Evolutionary conservation across 768 basidiomycete species (phyloP).

Genomic region (Boletus pseudopeckii): DNA sequence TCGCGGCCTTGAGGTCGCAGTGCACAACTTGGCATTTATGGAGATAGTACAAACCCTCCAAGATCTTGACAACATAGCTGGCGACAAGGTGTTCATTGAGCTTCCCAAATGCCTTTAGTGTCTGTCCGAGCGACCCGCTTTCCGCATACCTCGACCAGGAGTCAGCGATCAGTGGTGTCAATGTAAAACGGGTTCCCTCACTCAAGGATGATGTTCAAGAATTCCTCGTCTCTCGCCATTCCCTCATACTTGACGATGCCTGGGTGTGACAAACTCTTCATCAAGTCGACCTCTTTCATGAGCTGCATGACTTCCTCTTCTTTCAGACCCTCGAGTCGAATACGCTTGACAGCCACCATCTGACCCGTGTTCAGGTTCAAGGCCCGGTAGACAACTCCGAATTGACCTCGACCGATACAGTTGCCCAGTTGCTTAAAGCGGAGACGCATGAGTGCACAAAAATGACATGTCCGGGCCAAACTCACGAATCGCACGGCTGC

Average conservation of each 20-base stretch:
- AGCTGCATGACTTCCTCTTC: slow-evolving; percentile 88
- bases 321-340: slow-evolving; percentile 83
- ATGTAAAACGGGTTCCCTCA: slow-evolving; percentile 37
- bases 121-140: slow-evolving; percentile 92
- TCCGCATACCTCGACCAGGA: slow-evolving; percentile 74
- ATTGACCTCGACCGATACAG: slow-evolving; percentile 95
- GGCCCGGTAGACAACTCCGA: slow-evolving; percentile 93
- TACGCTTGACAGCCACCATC: slow-evolving; percentile 99
- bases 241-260: slow-evolving; percentile 98
- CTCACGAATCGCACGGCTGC: slow-evolving; percentile 78
- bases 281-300: slow-evolving; percentile 91
- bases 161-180: slow-evolving; percentile 12
- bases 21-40: slow-evolving; percentile 90
- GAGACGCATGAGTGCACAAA: slow-evolving; percentile 9
- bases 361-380: slow-evolving; percentile 92
- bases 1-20: slow-evolving; percentile 97
- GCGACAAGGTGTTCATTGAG: slow-evolving; percentile 91
- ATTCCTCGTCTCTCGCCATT: slow-evolving; percentile 85
- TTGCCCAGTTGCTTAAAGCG: slow-evolving; percentile 86
- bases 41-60: slow-evolving; percentile 92
- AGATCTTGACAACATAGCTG: slow-evolving; percentile 91
- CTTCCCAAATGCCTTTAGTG: slow-evolving; percentile 89
- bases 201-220: slow-evolving; percentile 92
- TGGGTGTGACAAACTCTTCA: slow-evolving; percentile 88
- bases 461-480: slow-evolving; percentile 13